Conservation (phyloP, 106 monocot genomes). For the Apostasia shenzhenica region DNA sequence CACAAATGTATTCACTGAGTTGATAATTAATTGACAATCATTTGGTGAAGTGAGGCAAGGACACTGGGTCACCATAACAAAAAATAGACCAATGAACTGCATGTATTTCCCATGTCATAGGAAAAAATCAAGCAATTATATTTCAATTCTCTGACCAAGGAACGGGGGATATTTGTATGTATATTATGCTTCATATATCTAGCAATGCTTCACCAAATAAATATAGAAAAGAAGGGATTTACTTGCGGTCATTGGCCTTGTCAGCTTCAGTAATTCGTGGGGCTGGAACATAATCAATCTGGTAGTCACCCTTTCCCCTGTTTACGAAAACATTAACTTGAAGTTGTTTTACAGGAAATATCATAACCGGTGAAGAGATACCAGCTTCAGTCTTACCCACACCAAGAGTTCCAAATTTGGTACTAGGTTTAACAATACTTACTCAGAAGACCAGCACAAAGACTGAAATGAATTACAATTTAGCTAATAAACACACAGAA, state of each 20-base stretch:
- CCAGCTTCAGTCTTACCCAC: not conserved
- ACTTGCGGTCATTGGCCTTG: slow-evolving; percentile 72
- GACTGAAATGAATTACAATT: not conserved
- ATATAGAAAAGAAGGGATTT: not conserved
- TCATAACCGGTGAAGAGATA: not conserved
- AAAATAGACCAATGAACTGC: not conserved
- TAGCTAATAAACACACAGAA: no score
- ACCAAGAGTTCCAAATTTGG: not conserved
- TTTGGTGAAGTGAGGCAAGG: not conserved
- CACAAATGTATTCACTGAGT: not conserved
- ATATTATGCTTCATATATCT: not conserved
- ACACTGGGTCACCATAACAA: not conserved
- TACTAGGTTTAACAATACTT: not conserved
- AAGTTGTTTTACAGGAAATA: not conserved
- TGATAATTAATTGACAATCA: no score
- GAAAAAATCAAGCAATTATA: not conserved
- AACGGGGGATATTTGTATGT: no score
- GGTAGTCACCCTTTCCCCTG: slow-evolving; percentile 81
- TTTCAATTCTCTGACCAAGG: not conserved
- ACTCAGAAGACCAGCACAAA: not conserved
- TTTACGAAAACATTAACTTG: slow-evolving; percentile 6
- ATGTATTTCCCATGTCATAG: not conserved
- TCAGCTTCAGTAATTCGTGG: slow-evolving; percentile 88
- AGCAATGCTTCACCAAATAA: not conserved
- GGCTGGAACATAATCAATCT: slow-evolving; percentile 85